A percentile compares a stretch with the other conserved stretches of the same genome.
Conservation (phyloP, 768 basidiomycete species). For the Pleurotus citrinopileatus region DNA sequence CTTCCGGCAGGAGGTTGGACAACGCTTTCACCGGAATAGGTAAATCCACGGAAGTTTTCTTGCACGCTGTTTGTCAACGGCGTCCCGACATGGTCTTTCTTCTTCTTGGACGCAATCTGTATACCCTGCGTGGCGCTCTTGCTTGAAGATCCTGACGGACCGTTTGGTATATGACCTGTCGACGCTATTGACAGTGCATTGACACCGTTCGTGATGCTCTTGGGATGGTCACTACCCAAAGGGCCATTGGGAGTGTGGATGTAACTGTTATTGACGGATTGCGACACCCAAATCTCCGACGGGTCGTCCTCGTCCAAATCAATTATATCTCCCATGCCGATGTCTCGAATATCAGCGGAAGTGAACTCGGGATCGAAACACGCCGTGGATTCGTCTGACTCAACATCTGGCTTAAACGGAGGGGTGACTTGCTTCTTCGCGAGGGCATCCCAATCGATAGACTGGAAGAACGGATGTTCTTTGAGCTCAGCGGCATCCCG, state of each 20-base stretch:
- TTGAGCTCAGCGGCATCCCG: conserved; percentile 93
- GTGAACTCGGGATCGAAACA: conserved; percentile 99
- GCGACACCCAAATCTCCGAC: conserved; percentile 65
- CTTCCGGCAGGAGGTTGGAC: conserved; percentile 44
- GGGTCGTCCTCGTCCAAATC: conserved; percentile 63
- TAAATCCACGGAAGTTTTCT: conserved; percentile 96
- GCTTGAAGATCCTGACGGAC: conserved; percentile 16
- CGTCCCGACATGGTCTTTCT: conserved; percentile 46
- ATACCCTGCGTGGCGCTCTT: conserved; percentile 34
- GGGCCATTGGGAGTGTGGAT: conserved; percentile 76
- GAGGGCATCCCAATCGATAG: conserved; percentile 90
- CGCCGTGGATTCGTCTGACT: conserved; percentile 96
- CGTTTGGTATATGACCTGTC: conserved; percentile 17
- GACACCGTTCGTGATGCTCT: conserved; percentile 6
- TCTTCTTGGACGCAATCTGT: conserved; percentile 49
- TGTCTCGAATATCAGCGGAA: conserved; percentile 79
- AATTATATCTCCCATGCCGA: conserved; percentile 50
- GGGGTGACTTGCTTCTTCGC: conserved; percentile 88
- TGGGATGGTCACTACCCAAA: conserved; percentile 55
- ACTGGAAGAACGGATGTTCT: conserved; percentile 90
- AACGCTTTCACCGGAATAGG: conserved; percentile 76
- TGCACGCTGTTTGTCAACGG: conserved; percentile 91
- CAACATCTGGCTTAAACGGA: conserved; percentile 96
- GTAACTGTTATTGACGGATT: conserved; percentile 36
- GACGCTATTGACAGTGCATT: conserved; percentile 13